phyloP scores from a whole-genome alignment of 179 eudicot genomes.

The Actinidia arguta region DNA sequence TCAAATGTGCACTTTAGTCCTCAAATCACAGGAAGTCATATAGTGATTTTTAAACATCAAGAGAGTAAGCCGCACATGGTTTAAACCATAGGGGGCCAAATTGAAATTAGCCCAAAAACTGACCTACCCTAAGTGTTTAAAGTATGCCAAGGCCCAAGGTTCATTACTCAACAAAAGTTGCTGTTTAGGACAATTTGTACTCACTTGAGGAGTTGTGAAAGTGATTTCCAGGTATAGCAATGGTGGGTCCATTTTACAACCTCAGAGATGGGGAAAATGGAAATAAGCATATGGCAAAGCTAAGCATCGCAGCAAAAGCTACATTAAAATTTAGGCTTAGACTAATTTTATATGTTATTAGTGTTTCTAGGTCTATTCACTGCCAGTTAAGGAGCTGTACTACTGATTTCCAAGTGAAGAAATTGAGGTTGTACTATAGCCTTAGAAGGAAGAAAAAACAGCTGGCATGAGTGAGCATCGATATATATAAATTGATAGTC shows the following conservation, averaged over 20 bases:
- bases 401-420: not conserved
- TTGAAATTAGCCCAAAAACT: too few relatives aligned
- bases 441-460: not conserved
- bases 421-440: not conserved
- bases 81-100: too few relatives aligned
- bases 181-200: not conserved
- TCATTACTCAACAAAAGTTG: not conserved
- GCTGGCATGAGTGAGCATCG: not conserved
- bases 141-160: not conserved
- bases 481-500: too few relatives aligned
- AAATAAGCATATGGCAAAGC: not conserved
- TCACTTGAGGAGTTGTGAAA: not conserved
- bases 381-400: not conserved
- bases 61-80: not conserved
- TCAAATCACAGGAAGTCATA: too few relatives aligned
- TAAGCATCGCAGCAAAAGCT: not conserved
- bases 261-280: not conserved
- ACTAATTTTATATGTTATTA: not conserved
- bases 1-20: too few relatives aligned
- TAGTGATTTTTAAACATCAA: not conserved
- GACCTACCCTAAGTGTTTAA: not conserved
- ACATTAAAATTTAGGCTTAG: too few relatives aligned
- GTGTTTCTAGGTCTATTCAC: not conserved
- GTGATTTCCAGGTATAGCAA: slow-evolving; percentile 1
- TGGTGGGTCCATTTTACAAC: not conserved